Base-by-base conservation (phyloP, 345 rosid genomes). In the Eutrema japonicum region DNA sequence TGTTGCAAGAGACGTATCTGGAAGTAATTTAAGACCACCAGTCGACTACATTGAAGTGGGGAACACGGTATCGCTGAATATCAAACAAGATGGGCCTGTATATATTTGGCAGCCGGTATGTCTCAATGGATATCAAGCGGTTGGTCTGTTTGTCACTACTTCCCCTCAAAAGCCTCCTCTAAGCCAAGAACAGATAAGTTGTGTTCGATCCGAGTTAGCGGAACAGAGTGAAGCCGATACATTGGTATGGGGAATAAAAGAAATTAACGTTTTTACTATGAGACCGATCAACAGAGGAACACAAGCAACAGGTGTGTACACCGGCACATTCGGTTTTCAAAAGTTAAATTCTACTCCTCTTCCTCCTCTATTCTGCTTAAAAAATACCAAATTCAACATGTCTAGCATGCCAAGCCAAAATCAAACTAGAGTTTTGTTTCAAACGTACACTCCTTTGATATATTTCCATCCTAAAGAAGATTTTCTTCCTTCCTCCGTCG, bases 391-490 rank as follows among this genome's bases (percentile, higher is more conserved):
- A 4, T 48, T 82, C 2, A 60, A 83, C 16, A 30, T 79, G 55
- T 72, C 67, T 1, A 78, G 38, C 27, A 83, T 87, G 92, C 96
- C 94, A 3, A 87, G 82, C 75, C 10, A 49, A 13, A 6, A 7
- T 18, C 91, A 89, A 83, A 69, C 84, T 7, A 66, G 78, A n/a
- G 74, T 83, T 32, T 32, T 92, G 38, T 62, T 85, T 73, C 66
- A 71, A 63, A 62, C 87, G 11, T 92, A 87, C 64, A 64, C 94
- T 43, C 96, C 96, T 4, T 66, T 68, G 63, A 57, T 87, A 35
- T 91, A 86, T 71, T 82, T 89, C 77, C 97, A 91, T 56, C 93
- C 94, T 4, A 65, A 88, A 3, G 98, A 92, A 70, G 45, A 61
- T 9, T 88, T 81, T 66, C 80, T 88, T 5, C 84, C 96, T 7